Conservation (phyloP, 2,329 filamentous ascomycete genomes). For the Penicillium sp. region DNA sequence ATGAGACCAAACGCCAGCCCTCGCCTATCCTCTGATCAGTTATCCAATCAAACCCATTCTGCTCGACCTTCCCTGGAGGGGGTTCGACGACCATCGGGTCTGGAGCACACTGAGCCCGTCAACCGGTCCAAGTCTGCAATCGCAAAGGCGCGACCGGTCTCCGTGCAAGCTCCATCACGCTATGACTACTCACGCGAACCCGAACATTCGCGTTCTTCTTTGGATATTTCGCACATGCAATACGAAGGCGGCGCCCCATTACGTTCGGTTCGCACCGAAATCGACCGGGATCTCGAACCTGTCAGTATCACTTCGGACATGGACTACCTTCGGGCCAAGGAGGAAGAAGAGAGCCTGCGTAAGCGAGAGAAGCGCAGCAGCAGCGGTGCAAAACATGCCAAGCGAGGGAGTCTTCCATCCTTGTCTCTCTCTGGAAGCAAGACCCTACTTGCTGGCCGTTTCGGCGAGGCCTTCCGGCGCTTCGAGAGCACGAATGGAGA, state of each 20-base stretch:
- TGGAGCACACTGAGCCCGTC: constrained; percentile 56
- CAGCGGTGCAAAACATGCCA: constrained; percentile 57
- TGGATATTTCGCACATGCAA: constrained; percentile 28
- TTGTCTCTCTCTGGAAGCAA: constrained; percentile 68
- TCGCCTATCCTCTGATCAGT: constrained; percentile 43
- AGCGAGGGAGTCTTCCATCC: constrained; percentile 65
- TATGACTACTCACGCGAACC: constrained; percentile 76
- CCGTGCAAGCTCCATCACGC: constrained; percentile 76
- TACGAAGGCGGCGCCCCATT: constrained; percentile 33
- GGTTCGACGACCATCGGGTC: constrained; percentile 53
- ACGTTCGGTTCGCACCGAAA: constrained; percentile 30
- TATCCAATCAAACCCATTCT: constrained; percentile 51
- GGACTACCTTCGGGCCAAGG: constrained; percentile 72
- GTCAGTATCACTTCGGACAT: constrained; percentile 70
- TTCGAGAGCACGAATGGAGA: constrained; percentile 61
- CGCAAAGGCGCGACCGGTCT: constrained; percentile 65
- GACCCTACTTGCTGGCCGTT: constrained; percentile 76
- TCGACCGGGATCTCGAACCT: constrained; percentile 30
- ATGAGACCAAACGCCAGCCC: constrained; percentile 46
- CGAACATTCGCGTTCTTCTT: constrained; percentile 51
- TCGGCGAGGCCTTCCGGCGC: constrained; percentile 87
- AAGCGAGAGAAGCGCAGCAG: constrained; percentile 52
- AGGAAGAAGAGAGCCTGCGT: constrained; percentile 56
- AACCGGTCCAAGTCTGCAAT: constrained; percentile 59
- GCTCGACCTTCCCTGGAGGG: constrained; percentile 67